phyloP scores from a whole-genome alignment of 257 asterid species.

The Salvia splendens region DNA sequence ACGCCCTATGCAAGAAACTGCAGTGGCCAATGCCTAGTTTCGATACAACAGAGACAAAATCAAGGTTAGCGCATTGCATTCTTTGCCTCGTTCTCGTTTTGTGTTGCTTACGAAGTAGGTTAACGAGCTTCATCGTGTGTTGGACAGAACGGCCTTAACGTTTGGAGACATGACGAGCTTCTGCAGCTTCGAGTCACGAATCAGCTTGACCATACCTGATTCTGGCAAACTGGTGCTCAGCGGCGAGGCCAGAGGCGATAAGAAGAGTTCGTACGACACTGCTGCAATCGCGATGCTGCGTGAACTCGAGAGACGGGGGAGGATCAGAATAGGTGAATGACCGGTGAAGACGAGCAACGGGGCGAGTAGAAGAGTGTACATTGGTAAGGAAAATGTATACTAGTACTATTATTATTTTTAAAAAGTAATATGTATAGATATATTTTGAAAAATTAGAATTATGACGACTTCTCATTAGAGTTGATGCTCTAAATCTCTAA shows the following conservation, averaged over 20 bases:
- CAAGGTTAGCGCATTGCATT: constrained; percentile 50
- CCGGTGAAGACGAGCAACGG: constrained; percentile 15
- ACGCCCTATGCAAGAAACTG: constrained; percentile 62
- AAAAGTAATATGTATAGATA: too few relatives aligned
- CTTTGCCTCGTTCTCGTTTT: too few relatives aligned
- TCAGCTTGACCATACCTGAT: constrained; percentile 70
- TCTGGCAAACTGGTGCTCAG: constrained; percentile 51
- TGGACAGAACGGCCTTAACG: constrained; percentile 52
- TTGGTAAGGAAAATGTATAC: background rate
- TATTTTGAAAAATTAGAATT: too few relatives aligned
- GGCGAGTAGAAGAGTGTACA: background rate
- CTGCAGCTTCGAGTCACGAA: constrained; percentile 61
- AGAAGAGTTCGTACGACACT: constrained; percentile 83
- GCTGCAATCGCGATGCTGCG: constrained; percentile 74
- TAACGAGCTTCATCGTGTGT: background rate
- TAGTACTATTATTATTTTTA: background rate
- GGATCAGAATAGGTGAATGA: constrained; percentile 40
- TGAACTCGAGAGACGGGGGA: constrained; percentile 65
- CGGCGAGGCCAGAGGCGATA: constrained; percentile 78
- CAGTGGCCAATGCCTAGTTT: constrained; percentile 90
- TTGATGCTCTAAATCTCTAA: too few relatives aligned
- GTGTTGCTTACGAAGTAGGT: background rate
- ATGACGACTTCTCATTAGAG: too few relatives aligned
- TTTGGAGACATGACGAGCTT: constrained; percentile 59
- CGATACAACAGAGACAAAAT: constrained; percentile 58